phyloP scores from a whole-genome alignment of 768 basidiomycete species.

The Suillus fuscotomentosus region DNA sequence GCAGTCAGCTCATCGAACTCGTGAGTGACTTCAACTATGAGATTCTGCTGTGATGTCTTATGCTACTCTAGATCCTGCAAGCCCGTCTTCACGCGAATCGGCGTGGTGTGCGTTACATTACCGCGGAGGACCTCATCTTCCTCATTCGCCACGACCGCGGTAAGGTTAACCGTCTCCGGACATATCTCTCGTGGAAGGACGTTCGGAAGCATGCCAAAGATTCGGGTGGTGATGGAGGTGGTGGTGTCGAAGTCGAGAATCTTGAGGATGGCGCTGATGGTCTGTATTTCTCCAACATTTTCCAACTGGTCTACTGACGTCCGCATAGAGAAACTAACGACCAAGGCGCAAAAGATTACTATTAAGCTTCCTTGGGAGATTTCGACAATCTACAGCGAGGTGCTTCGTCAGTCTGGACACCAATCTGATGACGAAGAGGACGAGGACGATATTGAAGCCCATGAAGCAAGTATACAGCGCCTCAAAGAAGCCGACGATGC shows the following conservation, averaged over 20 bases:
- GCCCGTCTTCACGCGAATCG: slow-evolving; percentile 81
- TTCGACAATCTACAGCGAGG: slow-evolving; percentile 87
- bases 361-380: slow-evolving; percentile 98
- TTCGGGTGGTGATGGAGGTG: slow-evolving; percentile 77
- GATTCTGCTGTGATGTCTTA: background rate
- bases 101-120: slow-evolving; percentile 81
- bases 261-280: slow-evolving; percentile 84
- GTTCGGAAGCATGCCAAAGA: slow-evolving; percentile 95
- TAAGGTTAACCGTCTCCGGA: slow-evolving; percentile 89
- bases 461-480: slow-evolving; percentile 89
- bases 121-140: slow-evolving; percentile 94
- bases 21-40: slow-evolving; percentile 39
- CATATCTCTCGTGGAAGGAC: slow-evolving; percentile 96
- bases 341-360: slow-evolving; percentile 89
- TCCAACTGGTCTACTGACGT: background rate
- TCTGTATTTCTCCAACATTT: slow-evolving; percentile 27
- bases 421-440: slow-evolving; percentile 95
- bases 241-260: slow-evolving; percentile 78
- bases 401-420: slow-evolving; percentile 68
- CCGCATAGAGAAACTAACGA: slow-evolving; percentile 62
- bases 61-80: slow-evolving; percentile 69
- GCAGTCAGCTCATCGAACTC: slow-evolving; percentile 87
- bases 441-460: slow-evolving; percentile 93
- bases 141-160: slow-evolving; percentile 92
- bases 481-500: slow-evolving; percentile 95